These are phyloP conservation scores for Comarum palustre DNA, from an alignment of 306 rosid species.

Conservation along the genomic window DNA sequence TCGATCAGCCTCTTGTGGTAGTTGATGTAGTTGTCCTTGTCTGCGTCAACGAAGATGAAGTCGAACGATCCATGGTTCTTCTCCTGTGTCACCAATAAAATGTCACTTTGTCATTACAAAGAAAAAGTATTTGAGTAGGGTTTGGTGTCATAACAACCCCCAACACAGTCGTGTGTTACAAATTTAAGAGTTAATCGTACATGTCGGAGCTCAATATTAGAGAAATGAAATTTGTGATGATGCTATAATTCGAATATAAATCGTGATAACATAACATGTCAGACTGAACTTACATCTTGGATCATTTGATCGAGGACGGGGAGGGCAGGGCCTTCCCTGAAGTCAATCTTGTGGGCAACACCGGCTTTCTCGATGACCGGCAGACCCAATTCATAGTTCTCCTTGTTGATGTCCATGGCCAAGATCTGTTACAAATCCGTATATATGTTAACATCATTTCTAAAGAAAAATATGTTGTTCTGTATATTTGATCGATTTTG, in stretches of 20 bases:
- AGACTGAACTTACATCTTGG: constrained; percentile 41
- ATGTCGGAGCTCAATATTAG: not conserved
- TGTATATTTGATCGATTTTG: not conserved
- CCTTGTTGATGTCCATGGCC: constrained; percentile 91
- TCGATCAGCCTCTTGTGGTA: constrained; percentile 86
- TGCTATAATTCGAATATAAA: not conserved
- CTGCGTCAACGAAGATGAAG: constrained; percentile 84
- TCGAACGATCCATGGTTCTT: constrained; percentile 70
- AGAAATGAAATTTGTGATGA: not conserved
- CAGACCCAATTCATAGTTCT: constrained; percentile 79
- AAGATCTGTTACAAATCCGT: constrained; percentile 47
- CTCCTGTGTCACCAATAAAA: constrained; percentile 32
- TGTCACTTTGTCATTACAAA: not conserved
- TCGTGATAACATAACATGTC: not conserved
- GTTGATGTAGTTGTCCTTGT: constrained; percentile 88
- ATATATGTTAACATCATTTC: not conserved
- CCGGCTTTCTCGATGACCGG: constrained; percentile 76
- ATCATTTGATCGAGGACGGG: constrained; percentile 72
- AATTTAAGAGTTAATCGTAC: not conserved
- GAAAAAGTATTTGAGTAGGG: not conserved
- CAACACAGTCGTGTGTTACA: not conserved
- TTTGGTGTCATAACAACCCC: too few species aligned
- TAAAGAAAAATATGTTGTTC: not conserved
- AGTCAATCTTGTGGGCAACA: constrained; percentile 81
- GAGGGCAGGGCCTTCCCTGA: constrained; percentile 95